Conservation (phyloP, 306 rosid genomes). For the Betula pendula region DNA sequence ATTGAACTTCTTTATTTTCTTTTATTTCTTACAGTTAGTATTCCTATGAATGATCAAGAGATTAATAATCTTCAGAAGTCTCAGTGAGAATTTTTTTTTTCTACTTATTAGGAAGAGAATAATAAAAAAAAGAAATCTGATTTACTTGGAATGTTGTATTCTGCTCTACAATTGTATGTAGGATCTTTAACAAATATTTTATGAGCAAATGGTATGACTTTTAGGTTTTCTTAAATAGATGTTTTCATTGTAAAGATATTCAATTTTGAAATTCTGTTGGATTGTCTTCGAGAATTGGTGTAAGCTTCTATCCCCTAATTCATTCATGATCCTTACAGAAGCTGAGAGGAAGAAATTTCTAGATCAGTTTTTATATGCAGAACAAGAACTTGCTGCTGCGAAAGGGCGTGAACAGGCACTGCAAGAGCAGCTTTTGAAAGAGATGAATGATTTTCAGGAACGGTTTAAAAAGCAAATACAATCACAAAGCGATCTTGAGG, state of each 20-base stretch:
- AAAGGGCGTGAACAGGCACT: slow-evolving; percentile 75
- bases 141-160: not conserved
- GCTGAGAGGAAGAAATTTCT: slow-evolving; percentile 66
- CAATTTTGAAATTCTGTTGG: not conserved
- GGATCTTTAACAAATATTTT: not conserved
- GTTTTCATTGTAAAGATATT: not conserved
- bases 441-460: slow-evolving; percentile 63
- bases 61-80: not conserved
- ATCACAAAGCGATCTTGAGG: slow-evolving; percentile 63
- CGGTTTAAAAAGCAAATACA: slow-evolving; percentile 61
- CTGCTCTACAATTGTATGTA: not conserved
- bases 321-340: slow-evolving; percentile 42
- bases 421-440: slow-evolving; percentile 76
- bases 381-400: slow-evolving; percentile 92
- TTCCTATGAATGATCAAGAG: not conserved
- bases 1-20: too few relatives aligned
- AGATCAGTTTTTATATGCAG: slow-evolving; percentile 56
- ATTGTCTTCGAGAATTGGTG: not conserved
- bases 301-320: slow-evolving; percentile 15
- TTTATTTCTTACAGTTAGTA: not conserved
- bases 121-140: not conserved
- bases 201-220: not conserved
- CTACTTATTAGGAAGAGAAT: not conserved
- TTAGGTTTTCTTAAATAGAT: not conserved
- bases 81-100: too few relatives aligned